Evolutionary conservation across 2,329 filamentous ascomycete species (phyloP).

Genomic region (Paraphaeosphaeria minitans): DNA sequence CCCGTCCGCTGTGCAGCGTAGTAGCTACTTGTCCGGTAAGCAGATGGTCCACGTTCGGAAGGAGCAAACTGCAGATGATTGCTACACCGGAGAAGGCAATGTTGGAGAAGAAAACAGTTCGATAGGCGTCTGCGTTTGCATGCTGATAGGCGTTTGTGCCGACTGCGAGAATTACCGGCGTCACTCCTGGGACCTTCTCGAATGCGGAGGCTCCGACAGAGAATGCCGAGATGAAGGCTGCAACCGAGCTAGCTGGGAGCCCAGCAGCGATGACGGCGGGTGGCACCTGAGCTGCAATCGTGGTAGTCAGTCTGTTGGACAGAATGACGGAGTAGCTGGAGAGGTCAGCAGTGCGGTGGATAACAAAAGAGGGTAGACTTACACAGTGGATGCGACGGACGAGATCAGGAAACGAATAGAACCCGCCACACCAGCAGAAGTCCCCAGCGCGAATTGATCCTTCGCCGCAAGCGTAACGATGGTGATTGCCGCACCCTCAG

Average conservation of each 20-base stretch:
- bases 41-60: conserved; percentile 44
- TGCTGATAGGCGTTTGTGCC: conserved; percentile 39
- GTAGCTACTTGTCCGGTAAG: conserved; percentile 43
- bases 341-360: background rate
- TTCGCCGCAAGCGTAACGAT: conserved; percentile 43
- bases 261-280: conserved; percentile 41
- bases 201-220: conserved; percentile 30
- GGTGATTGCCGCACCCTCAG: conserved; percentile 44
- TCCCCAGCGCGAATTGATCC: conserved; percentile 46
- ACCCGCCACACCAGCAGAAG: conserved; percentile 43
- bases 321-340: conserved; percentile 37
- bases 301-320: conserved; percentile 39
- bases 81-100: conserved; percentile 45
- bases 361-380: background rate
- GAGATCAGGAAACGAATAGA: conserved; percentile 46
- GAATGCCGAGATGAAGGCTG: conserved; percentile 38
- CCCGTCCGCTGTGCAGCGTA: conserved; percentile 32
- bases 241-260: conserved; percentile 38
- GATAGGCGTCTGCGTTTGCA: conserved; percentile 44
- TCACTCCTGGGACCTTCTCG: conserved; percentile 38
- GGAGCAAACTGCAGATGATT: conserved; percentile 36
- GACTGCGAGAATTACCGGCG: conserved; percentile 33
- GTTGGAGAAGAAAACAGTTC: conserved; percentile 44
- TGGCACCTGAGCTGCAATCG: conserved; percentile 38
- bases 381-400: conserved; percentile 43